Conservation (phyloP, 805 yeast genomes). For the Sporopachydermia quercuum region DNA sequence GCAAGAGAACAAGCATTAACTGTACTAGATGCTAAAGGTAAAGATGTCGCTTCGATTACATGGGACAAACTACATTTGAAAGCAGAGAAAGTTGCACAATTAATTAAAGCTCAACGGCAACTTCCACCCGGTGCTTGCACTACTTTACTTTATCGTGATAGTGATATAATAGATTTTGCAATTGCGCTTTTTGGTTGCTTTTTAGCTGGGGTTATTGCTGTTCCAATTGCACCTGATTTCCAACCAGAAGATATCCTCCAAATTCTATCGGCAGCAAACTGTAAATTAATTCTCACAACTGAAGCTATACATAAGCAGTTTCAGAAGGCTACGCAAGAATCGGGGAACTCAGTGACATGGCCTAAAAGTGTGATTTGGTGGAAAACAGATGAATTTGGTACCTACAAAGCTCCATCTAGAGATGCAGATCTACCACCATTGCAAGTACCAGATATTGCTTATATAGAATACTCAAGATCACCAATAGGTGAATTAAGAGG, state of each 20-base stretch:
- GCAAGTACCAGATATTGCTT: constrained; percentile 74
- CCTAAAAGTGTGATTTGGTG: constrained; percentile 62
- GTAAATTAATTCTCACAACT: constrained; percentile 68
- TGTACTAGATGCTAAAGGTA: constrained; percentile 64
- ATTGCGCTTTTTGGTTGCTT: constrained; percentile 85
- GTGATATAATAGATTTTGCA: constrained; percentile 74
- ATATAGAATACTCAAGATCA: constrained; percentile 81
- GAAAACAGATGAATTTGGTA: constrained; percentile 81
- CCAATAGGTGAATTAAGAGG: constrained; percentile 89
- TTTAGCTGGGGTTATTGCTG: constrained; percentile 86
- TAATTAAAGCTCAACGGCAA: constrained; percentile 56
- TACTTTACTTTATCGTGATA: constrained; percentile 65
- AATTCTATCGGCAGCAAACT: constrained; percentile 57
- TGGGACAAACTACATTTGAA: constrained; percentile 82
- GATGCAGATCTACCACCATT: constrained; percentile 46
- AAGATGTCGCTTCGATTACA: constrained; percentile 56
- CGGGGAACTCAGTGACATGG: constrained; percentile 31
- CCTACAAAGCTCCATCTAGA: constrained; percentile 41
- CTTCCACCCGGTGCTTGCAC: constrained; percentile 75
- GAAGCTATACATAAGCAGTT: constrained; percentile 64
- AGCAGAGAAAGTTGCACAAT: constrained; percentile 81
- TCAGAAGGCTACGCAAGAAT: constrained; percentile 40
- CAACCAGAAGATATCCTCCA: constrained; percentile 55
- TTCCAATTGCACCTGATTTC: constrained; percentile 71
- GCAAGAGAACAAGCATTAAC: constrained; percentile 58